Conservation (phyloP, 140 eudicot species). For the Cichorium intybus region DNA sequence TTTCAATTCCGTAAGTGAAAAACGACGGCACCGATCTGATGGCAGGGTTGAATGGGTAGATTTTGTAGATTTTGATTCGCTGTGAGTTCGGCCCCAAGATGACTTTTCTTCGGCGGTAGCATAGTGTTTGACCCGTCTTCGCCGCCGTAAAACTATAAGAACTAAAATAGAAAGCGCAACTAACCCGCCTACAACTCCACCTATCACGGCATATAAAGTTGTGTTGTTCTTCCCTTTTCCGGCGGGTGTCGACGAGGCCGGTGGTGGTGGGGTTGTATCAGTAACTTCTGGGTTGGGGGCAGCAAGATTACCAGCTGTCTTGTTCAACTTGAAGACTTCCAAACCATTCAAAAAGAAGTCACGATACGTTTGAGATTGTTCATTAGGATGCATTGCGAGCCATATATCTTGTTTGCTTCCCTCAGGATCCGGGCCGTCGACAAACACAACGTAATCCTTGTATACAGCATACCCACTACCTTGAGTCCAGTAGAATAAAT, state of each 20-base stretch:
- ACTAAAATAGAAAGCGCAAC: constrained; percentile 8
- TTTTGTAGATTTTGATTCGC: constrained; percentile 25
- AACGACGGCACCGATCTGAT: constrained; percentile 34
- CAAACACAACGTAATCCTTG: constrained; percentile 40
- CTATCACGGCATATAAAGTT: constrained; percentile 1
- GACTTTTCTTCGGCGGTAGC: constrained; percentile 18
- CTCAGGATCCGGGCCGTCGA: constrained; percentile 1
- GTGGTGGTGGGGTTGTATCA: not conserved
- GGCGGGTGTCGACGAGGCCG: not conserved
- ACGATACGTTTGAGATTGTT: not conserved
- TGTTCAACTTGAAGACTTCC: constrained; percentile 54
- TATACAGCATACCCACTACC: constrained; percentile 33
- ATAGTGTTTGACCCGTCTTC: constrained; percentile 15
- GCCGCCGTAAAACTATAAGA: constrained; percentile 21
- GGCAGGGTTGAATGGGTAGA: constrained; percentile 25
- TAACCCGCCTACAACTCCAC: constrained; percentile 38
- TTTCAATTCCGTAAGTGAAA: constrained; percentile 34
- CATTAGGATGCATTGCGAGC: constrained; percentile 38
- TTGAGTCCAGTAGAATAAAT: constrained; percentile 7
- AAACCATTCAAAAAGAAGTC: constrained; percentile 53
- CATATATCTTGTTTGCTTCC: constrained; percentile 28
- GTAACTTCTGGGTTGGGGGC: constrained; percentile 41
- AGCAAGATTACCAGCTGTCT: constrained; percentile 35
- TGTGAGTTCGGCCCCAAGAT: not conserved
- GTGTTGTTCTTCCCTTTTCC: not conserved